Base-by-base conservation (phyloP, 2,329 filamentous ascomycete genomes). In the Penicillium sp. region DNA sequence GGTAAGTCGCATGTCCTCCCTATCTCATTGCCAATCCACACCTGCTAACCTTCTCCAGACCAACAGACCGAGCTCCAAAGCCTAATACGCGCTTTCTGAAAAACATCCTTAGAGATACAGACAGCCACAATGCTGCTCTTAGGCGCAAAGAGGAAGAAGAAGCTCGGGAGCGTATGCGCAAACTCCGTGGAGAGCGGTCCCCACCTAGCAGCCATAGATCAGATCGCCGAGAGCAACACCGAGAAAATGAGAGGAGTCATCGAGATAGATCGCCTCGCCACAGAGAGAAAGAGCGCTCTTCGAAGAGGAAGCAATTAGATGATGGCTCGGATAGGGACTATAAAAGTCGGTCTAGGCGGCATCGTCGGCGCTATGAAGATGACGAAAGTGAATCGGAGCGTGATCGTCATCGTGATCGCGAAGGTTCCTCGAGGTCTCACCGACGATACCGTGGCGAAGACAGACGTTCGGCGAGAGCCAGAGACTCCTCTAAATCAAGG, bases 1-100 rank as follows among this genome's bases (percentile, higher is more conserved):
- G 79, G 81, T 83, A 70, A 60, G 72, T 68, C 47, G 6, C 55
- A 43, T 47, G 33, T 16, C 28, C 8, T n/a, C 46, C 65, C 42
- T 53, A 58, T 52, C n/a, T 49, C 16, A 51, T 45, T 45, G 52
- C n/a, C 14, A 16, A 24, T 48, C 47, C 14, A 16, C 8, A 28
- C 48, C 38, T 42, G 57, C 59, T 60, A 55, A 51, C 23, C 46
- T 45, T 50, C 52, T 21, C 14, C 72, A 91, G 84, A 66, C 83
- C 86, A 57, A 74, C 82, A 47, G 82, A 83, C 63, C 83, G 86
- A 52, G 83, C 81, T 61, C 90, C 90, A 0, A 97, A 93, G 69
- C 92, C 93, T 3, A 97, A 99, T 66, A 97, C 90, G 0, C 83
- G 89, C 33, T 97, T 97, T 69, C 77, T 99, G 43, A 86, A 86